These are phyloP conservation scores for Polyporus tsugae DNA, from an alignment of 1,284 basidiomycete genomes.

Conservation along the genomic window DNA sequence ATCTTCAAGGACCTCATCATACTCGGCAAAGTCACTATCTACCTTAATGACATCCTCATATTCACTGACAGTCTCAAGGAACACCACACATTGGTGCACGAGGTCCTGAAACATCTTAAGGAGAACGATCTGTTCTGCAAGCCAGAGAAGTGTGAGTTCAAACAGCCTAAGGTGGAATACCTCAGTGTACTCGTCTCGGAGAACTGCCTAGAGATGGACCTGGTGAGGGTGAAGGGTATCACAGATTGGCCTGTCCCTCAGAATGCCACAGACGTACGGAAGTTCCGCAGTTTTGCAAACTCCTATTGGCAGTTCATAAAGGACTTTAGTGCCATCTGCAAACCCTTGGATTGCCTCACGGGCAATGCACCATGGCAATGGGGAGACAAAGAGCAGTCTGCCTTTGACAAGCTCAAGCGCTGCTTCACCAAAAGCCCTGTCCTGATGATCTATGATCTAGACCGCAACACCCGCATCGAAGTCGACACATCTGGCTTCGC, in stretches of 20 bases:
- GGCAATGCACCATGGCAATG: constrained; percentile 11
- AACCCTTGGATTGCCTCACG: constrained; percentile 41
- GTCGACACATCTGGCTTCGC: constrained; percentile 5
- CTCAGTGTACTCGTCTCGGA: constrained; percentile 12
- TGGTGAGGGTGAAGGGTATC: constrained; percentile 46
- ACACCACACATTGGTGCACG: constrained; percentile 14
- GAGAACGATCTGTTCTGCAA: constrained; percentile 32
- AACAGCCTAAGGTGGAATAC: constrained; percentile 29
- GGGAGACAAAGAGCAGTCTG: constrained; percentile 9
- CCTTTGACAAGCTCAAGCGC: constrained; percentile 5
- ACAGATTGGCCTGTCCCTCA: constrained; percentile 42
- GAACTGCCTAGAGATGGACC: constrained; percentile 45
- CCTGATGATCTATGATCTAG: constrained; percentile 1
- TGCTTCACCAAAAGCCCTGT: neutral
- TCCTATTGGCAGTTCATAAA: constrained; percentile 54
- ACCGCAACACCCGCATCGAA: neutral
- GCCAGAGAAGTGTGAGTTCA: constrained; percentile 44
- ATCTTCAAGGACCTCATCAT: constrained; percentile 12
- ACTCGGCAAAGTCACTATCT: neutral
- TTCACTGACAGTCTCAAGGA: neutral
- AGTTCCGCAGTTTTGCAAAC: constrained; percentile 23
- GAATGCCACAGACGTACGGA: constrained; percentile 35
- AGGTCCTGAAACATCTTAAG: constrained; percentile 42
- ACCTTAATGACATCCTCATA: constrained; percentile 19
- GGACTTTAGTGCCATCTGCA: constrained; percentile 44